These are phyloP conservation scores for Typha latifolia DNA, from an alignment of 176 grass and related monocot genomes.

Conservation along the genomic window DNA sequence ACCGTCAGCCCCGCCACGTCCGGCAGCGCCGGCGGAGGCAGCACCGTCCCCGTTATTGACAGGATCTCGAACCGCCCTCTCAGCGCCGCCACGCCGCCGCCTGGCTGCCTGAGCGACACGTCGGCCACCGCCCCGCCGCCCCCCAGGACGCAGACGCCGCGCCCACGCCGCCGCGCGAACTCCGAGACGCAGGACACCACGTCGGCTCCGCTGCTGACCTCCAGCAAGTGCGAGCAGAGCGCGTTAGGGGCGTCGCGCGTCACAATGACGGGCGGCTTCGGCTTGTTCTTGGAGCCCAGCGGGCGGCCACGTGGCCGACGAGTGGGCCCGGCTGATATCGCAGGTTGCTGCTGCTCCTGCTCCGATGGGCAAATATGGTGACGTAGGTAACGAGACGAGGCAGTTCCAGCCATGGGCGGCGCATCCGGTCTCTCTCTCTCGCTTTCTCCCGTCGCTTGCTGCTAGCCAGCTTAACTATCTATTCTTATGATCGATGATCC, in stretches of 20 bases:
- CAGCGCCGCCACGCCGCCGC: conserved; percentile 15
- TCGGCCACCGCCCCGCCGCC: conserved; percentile 36
- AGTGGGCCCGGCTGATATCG: conserved; percentile 29
- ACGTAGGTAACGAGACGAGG: too few relatives aligned
- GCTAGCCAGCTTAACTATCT: too few relatives aligned
- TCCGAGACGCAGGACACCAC: conserved; percentile 43
- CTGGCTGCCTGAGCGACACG: conserved; percentile 27
- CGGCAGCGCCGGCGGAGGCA: conserved; percentile 35
- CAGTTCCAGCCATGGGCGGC: too few relatives aligned
- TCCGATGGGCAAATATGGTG: too few relatives aligned
- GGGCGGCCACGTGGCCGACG: conserved; percentile 39
- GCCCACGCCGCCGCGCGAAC: conserved; percentile 48
- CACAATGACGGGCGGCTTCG: conserved; percentile 57
- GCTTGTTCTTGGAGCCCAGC: conserved; percentile 63
- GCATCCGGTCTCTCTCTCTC: too few relatives aligned
- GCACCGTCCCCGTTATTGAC: conserved; percentile 37
- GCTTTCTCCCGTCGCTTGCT: too few relatives aligned
- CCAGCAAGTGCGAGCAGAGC: conserved; percentile 51
- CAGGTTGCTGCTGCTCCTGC: background rate
- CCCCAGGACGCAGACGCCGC: conserved; percentile 47
- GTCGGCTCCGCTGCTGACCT: conserved; percentile 37
- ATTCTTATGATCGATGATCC: too few relatives aligned
- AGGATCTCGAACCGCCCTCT: conserved; percentile 30
- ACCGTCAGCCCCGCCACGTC: conserved; percentile 38
- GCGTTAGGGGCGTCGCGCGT: conserved; percentile 61